Conservation (phyloP, 2,329 filamentous ascomycete species). For the Hypomyces perniciosus region DNA sequence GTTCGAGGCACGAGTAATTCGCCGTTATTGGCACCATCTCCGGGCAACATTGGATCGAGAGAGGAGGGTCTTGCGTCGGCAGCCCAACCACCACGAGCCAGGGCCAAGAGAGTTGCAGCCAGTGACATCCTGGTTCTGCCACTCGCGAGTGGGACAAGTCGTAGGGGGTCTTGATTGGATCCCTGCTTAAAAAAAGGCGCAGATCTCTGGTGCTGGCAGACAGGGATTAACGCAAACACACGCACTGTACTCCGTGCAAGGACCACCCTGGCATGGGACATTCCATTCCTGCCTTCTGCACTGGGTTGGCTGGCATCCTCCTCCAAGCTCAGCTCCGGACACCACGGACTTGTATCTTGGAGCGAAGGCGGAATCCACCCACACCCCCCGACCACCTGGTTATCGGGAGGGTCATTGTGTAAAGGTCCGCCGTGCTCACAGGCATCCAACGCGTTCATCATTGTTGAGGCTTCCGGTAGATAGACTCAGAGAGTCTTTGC, state of each 20-base stretch:
- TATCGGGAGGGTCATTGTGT: background rate
- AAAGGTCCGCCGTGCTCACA: background rate
- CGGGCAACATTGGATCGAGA: conserved; percentile 10
- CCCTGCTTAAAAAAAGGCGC: conserved; percentile 21
- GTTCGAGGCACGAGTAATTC: conserved; percentile 4
- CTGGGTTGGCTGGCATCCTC: conserved; percentile 10
- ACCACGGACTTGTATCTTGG: conserved; percentile 11
- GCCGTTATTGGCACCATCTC: conserved; percentile 13
- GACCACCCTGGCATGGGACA: background rate
- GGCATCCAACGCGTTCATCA: background rate
- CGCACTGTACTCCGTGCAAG: conserved; percentile 1
- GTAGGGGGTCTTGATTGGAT: conserved; percentile 22
- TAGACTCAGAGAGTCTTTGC: background rate
- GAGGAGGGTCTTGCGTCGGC: background rate
- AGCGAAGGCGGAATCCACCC: conserved; percentile 2
- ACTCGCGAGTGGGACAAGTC: conserved; percentile 23
- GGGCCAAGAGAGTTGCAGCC: conserved; percentile 14
- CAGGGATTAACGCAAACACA: background rate
- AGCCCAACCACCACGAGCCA: conserved; percentile 3
- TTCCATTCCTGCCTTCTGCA: background rate
- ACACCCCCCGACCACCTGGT: conserved; percentile 7
- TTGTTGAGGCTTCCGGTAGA: background rate
- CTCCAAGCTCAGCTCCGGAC: conserved; percentile 12
- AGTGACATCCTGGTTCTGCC: conserved; percentile 17
- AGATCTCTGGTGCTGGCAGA: conserved; percentile 22